Evolutionary conservation across 371 early-diverging fungal species (phyloP).

Genomic region (Rhizopus arrhizus): DNA sequence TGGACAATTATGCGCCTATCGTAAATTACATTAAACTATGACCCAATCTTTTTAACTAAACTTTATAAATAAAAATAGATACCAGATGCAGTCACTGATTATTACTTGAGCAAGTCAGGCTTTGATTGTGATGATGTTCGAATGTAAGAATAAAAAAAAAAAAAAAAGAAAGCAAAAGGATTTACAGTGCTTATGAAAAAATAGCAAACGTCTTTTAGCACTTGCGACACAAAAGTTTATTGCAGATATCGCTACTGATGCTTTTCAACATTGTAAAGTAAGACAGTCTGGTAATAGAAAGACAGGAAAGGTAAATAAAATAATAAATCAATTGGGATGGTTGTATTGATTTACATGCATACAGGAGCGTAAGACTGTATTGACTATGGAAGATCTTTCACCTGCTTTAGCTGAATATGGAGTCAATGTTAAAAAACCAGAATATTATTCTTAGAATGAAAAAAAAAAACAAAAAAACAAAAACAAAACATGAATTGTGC

Average conservation of each 20-base stretch:
- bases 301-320: constrained; percentile 38
- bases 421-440: constrained; percentile 92
- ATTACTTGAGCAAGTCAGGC: constrained; percentile 92
- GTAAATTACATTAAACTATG: constrained; percentile 40
- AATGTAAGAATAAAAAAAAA: constrained; percentile 52
- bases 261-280: constrained; percentile 91
- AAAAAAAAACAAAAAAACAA: neutral
- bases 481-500: neutral
- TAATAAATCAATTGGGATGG: neutral
- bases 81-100: constrained; percentile 97
- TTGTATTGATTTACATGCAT: neutral
- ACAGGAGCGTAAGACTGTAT: constrained; percentile 79
- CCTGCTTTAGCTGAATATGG: constrained; percentile 92
- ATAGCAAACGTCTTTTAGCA: constrained; percentile 84
- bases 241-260: constrained; percentile 92
- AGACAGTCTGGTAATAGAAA: constrained; percentile 67
- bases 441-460: constrained; percentile 67
- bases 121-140: constrained; percentile 91
- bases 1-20: constrained; percentile 89
- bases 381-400: constrained; percentile 93
- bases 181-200: neutral
- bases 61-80: constrained; percentile 57
- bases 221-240: constrained; percentile 95
- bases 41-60: constrained; percentile 1
- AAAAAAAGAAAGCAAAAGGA: neutral